These are phyloP conservation scores for Scedosporium boydii DNA, from an alignment of 2,329 filamentous ascomycete genomes.

Conservation along the genomic window DNA sequence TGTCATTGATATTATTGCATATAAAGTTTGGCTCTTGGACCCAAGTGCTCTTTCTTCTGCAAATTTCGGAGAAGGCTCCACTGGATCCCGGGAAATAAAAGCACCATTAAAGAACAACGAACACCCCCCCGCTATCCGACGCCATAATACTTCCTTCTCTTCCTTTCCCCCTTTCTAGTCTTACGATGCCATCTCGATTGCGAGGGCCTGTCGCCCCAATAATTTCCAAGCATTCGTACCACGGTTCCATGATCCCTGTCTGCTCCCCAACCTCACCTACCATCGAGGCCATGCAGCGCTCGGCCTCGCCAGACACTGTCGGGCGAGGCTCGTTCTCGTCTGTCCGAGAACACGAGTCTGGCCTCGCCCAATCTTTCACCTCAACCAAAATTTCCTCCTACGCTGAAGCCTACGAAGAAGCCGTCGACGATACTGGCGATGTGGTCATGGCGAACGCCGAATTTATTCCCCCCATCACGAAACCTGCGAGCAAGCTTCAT, in stretches of 20 bases:
- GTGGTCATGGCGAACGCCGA: conserved; percentile 33
- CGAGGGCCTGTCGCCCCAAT: conserved; percentile 5
- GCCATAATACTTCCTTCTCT: not conserved
- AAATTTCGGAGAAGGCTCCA: not conserved
- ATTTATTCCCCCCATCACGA: conserved; percentile 43
- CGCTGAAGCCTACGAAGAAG: conserved; percentile 36
- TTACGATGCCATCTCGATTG: conserved; percentile 6
- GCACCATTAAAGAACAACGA: not conserved
- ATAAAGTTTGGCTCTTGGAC: too few species aligned
- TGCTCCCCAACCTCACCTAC: not conserved
- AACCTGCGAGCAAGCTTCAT: conserved; percentile 46
- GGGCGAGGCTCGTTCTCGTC: conserved; percentile 44
- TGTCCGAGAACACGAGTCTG: conserved; percentile 49
- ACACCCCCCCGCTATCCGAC: not conserved
- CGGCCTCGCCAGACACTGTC: conserved; percentile 4
- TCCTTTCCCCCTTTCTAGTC: not conserved
- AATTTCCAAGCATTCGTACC: conserved; percentile 1
- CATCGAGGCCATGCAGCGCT: conserved; percentile 5
- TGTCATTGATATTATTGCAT: too few species aligned
- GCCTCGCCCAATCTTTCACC: conserved; percentile 53
- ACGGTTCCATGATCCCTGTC: not conserved
- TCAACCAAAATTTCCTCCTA: conserved; percentile 54
- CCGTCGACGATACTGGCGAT: conserved; percentile 40
- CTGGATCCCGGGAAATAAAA: not conserved
- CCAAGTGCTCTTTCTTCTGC: not conserved